Evolutionary conservation across 805 yeast species (phyloP).

Genomic region (Myxozyma lipomycoides): DNA sequence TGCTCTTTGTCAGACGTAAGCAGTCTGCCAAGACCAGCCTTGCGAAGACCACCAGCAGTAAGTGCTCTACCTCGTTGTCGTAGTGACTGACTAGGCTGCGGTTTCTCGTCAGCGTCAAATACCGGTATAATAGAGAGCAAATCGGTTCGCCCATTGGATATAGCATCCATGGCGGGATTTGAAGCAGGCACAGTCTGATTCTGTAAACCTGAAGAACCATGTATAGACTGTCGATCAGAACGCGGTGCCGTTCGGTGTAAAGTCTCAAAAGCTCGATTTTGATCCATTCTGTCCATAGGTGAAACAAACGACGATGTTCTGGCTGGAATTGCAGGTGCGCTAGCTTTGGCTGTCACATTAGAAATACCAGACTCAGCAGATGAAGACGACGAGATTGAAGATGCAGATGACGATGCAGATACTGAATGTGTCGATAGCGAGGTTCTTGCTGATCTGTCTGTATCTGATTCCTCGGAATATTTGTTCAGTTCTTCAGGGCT

Average conservation of each 20-base stretch:
- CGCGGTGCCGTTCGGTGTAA: too few relatives aligned
- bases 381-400: slow-evolving; percentile 10
- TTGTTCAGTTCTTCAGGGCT: background rate
- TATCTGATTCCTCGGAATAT: background rate
- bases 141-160: slow-evolving; percentile 6
- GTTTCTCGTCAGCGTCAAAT: background rate
- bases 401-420: slow-evolving; percentile 7
- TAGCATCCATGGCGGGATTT: background rate
- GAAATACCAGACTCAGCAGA: slow-evolving; percentile 1
- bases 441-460: background rate
- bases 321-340: slow-evolving; percentile 1
- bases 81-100: slow-evolving; percentile 1
- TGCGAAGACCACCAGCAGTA: slow-evolving; percentile 6
- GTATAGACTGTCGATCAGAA: too few relatives aligned
- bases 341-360: background rate
- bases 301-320: background rate
- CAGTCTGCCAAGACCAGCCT: slow-evolving; percentile 11
- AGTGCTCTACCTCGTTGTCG: slow-evolving; percentile 6
- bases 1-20: slow-evolving; percentile 17
- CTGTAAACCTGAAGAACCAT: too few relatives aligned
- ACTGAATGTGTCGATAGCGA: background rate
- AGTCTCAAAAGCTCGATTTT: too few relatives aligned
- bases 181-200: too few relatives aligned
- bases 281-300: background rate
- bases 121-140: slow-evolving; percentile 8